Evolutionary conservation across 2,329 filamentous ascomycete species (phyloP), one percentile per base, ranked within the genome.

Genomic region (Thermomyces lanuginosus): DNA sequence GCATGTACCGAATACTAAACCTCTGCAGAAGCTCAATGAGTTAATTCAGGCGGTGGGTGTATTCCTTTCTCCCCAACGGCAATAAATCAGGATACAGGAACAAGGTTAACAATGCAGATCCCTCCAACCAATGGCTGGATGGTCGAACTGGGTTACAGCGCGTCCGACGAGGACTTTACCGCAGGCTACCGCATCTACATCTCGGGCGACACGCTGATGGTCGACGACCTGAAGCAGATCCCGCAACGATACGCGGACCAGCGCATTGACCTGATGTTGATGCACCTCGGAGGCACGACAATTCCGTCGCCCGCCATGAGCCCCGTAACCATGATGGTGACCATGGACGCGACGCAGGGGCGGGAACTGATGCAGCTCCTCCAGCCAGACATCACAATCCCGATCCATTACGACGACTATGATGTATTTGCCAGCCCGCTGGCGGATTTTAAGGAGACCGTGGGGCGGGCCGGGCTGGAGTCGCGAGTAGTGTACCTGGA

Each of bases 41-140:
- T 24, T 61, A 6, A 49, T 63, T n/a, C 39, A 49, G 12, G 63
- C 62, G 1, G 58, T 53, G 30, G 19, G 44, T 34, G 8, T 9
- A 22, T 17, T 55, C 11, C 8, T 14, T 6, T 8, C 25, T 14
- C n/a, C 22, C 1, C 19, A 8, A 6, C 6, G 8, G 12, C 4
- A 8, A 13, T 20, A 6, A 16, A 24, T 13, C 22, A 12, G 4
- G 17, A 8, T 5, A 8, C 12, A 9, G 19, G 7, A 17, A 18
- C 8, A 20, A 12, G n/a, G 6, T 23, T 59, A 27, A 44, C 56
- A 16, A 30, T 42, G 18, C 48, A 61, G 27, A 61, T 75, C 3
- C 72, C 72, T 4, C 72, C 70, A 2, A 73, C 66, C 1, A 76
- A 75, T 40, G 71, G 72, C 16, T 76, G 71, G 69, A 65, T 76